Evolutionary conservation across 2,329 filamentous ascomycete species (phyloP), one percentile per base, ranked within the genome.

Genomic region (Penicillium sp.): DNA sequence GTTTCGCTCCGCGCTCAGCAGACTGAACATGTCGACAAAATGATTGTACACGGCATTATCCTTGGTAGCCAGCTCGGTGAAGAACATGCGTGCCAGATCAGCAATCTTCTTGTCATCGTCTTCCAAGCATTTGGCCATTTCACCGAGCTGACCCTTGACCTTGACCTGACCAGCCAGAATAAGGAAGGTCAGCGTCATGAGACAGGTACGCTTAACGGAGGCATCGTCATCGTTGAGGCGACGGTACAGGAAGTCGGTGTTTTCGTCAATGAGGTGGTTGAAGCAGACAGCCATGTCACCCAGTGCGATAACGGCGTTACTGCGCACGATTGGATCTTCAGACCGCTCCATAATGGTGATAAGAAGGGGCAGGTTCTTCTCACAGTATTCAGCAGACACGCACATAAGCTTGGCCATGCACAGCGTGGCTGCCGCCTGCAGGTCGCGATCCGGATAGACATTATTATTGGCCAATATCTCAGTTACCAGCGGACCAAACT

Each of bases 271-370:
- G 40, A 98, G 80, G 64, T 98, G 93, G 65, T 98, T 98, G 78
- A 98, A 98, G 78, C 90, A 96, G 18, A 98, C 93, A 0, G 94
- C 94, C 93, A 98, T 98, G 65, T 98, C 93, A 31, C 93, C 93
- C 0, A 98, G 81, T 0, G 93, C 91, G 58, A 98, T 95, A 14
- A 98, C 94, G 8, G 94, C 88, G 64, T 98, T 98, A 60, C 88
- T 95, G 42, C 93, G 85, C 31, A 95, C 91, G 14, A 90, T 95
- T 1, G 94, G 86, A 61, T 96, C 89, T 26, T 88, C 81, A 1
- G 89, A 96, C 24, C 89, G 85, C 72, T 98, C 93, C 76, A 98
- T 90, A 61, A 98, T 97, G 13, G 91, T 97, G 69, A 98, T 95
- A 49, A 98, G 83, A 3, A 98, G 83, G 5, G 88, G 87, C 10